Evolutionary conservation across 176 grass and related monocot species (phyloP), one percentile per base, ranked within the genome.

Genomic region (Bothriochloa decipiens): DNA sequence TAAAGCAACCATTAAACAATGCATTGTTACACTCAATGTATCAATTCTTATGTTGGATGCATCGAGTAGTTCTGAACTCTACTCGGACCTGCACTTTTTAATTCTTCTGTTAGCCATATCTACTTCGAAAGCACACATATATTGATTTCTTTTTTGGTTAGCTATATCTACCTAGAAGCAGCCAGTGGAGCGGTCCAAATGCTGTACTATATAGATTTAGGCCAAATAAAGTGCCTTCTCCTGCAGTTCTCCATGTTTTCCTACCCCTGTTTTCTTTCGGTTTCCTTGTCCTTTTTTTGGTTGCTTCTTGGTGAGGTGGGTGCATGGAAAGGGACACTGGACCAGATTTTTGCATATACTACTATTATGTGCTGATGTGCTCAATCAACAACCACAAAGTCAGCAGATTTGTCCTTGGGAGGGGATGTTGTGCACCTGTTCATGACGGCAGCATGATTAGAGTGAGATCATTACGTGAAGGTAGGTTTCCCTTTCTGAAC

Each of bases 311-410:
- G 84, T 90, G 61, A 62, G 74, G 80, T 90, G 81, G 88, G 75
- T 90, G 80, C 88, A 83, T 87, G 84, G 88, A 87, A 83, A 90
- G 75, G 29, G 79, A 83, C 75, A 16, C 47, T 22, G 46, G 84
- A 74, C 72, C 42, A 65, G 32, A 76, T 81, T 70, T 81, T 70
- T 79, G 67, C 61, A 74, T 40, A 17, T 42, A 78, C 86, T 32
- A 32, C 35, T 26, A 58, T 79, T 79, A 74, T 74, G 67, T 74
- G 80, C 88, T 79, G 69, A 86, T 78, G 45, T 63, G 84, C 68
- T 86, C 47, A 23, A 76, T 73, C 68, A 72, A 72, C 88, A 69
- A 79, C 74, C 46, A 78, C 58, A 61, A 83, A 79, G 74, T 72
- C 68, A 74, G 73, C 74, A 68, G 74, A 74, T 82, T 47, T 68